phyloP scores from a whole-genome alignment of 129 eudicot species.

The Arctium lappa region DNA sequence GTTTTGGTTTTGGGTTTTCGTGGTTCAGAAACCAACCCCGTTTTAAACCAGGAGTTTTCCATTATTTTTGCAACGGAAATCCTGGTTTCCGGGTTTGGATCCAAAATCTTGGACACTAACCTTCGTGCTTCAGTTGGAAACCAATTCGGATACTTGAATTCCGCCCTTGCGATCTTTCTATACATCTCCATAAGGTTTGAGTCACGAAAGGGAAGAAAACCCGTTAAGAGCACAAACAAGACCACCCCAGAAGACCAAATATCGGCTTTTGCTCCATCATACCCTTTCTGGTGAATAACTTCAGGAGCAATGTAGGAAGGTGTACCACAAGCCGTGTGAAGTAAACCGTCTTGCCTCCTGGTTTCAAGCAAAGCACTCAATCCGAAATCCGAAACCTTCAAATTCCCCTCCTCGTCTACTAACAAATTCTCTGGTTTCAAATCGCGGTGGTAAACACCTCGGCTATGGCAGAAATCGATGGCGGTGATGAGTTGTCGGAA shows the following conservation, averaged over 20 bases:
- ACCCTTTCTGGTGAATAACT: constrained; percentile 53
- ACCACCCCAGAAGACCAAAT: constrained; percentile 42
- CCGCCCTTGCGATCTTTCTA: constrained; percentile 60
- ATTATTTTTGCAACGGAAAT: constrained; percentile 53
- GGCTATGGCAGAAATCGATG: constrained; percentile 64
- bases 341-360: constrained; percentile 63
- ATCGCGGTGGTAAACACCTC: constrained; percentile 78
- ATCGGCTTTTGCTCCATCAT: constrained; percentile 60
- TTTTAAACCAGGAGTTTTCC: constrained; percentile 62
- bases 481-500: constrained; percentile 64
- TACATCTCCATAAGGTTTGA: constrained; percentile 74
- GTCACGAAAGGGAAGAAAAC: constrained; percentile 63
- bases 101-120: constrained; percentile 50
- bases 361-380: constrained; percentile 64
- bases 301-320: constrained; percentile 83
- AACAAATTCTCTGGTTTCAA: constrained; percentile 68
- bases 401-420: constrained; percentile 60
- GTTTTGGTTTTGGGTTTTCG: not conserved
- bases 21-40: constrained; percentile 27
- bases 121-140: constrained; percentile 45
- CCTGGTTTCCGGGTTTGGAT: constrained; percentile 58
- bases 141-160: constrained; percentile 55
- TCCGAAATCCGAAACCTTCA: constrained; percentile 70
- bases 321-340: constrained; percentile 80
- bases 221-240: constrained; percentile 54